Conservation (phyloP, 164 flowering plant genomes). For the Chloranthus sessilifolius region DNA sequence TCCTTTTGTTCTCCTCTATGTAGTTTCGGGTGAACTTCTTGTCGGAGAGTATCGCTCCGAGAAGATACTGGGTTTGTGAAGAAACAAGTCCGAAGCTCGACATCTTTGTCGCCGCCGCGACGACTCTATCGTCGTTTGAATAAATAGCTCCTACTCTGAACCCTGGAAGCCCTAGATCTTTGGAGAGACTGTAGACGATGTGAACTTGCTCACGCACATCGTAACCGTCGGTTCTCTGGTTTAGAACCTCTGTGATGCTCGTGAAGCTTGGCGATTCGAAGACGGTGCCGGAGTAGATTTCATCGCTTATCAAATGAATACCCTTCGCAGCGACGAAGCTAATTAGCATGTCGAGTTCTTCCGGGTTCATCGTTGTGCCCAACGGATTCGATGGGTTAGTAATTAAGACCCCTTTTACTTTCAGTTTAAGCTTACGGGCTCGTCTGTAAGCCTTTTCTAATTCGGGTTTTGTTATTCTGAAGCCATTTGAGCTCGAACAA, state of each 20-base stretch:
- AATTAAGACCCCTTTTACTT: slow-evolving; percentile 33
- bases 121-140: slow-evolving; percentile 23
- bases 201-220: slow-evolving; percentile 19
- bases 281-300: slow-evolving; percentile 37
- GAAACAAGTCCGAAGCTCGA: slow-evolving; percentile 43
- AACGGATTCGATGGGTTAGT: slow-evolving; percentile 42
- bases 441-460: slow-evolving; percentile 28
- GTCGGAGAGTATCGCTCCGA: slow-evolving; percentile 26
- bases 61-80: slow-evolving; percentile 37
- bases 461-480: slow-evolving; percentile 26
- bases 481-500: slow-evolving; percentile 29
- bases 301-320: slow-evolving; percentile 35
- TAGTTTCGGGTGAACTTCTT: slow-evolving; percentile 21
- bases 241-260: slow-evolving; percentile 22
- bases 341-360: slow-evolving; percentile 26
- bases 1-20: slow-evolving; percentile 16
- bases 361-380: slow-evolving; percentile 26
- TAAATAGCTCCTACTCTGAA: slow-evolving; percentile 36
- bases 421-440: slow-evolving; percentile 23
- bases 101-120: slow-evolving; percentile 40
- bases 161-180: slow-evolving; percentile 41
- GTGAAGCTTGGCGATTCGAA: slow-evolving; percentile 23
- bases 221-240: slow-evolving; percentile 2
- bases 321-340: slow-evolving; percentile 16
- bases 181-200: slow-evolving; percentile 35